phyloP scores from a whole-genome alignment of 176 grass and related monocot species.

The Melocanna baccifera region DNA sequence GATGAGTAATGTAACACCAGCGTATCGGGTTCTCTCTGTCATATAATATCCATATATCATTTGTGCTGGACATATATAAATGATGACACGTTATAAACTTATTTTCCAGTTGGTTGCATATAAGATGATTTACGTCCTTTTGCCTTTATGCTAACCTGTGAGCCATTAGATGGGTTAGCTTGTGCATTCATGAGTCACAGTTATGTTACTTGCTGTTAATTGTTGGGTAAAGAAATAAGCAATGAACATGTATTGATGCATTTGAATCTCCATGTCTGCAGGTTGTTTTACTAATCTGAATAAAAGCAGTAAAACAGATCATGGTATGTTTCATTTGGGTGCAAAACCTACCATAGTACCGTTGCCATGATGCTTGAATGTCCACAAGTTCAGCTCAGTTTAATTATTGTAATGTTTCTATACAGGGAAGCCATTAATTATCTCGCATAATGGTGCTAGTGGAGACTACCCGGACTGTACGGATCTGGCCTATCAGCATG shows the following conservation, averaged over 20 bases:
- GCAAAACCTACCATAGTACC: background rate
- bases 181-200: no score
- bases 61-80: background rate
- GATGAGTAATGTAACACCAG: background rate
- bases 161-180: background rate
- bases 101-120: background rate
- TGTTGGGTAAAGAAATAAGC: background rate
- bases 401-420: conserved; percentile 11
- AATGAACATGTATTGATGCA: background rate
- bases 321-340: conserved; percentile 61
- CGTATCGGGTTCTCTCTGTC: background rate
- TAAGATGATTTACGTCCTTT: background rate
- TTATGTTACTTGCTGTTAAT: background rate
- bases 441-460: conserved; percentile 82
- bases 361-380: background rate
- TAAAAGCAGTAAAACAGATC: conserved; percentile 32
- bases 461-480: conserved; percentile 84
- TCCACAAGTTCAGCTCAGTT: background rate
- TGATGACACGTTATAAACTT: background rate
- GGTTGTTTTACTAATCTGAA: conserved; percentile 71
- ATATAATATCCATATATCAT: background rate
- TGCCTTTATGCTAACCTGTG: background rate
- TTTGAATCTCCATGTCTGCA: conserved; percentile 45
- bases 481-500: conserved; percentile 61
- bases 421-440: conserved; percentile 62